Conservation (phyloP, 768 basidiomycete species). For the Leccinum fibrillosum region DNA sequence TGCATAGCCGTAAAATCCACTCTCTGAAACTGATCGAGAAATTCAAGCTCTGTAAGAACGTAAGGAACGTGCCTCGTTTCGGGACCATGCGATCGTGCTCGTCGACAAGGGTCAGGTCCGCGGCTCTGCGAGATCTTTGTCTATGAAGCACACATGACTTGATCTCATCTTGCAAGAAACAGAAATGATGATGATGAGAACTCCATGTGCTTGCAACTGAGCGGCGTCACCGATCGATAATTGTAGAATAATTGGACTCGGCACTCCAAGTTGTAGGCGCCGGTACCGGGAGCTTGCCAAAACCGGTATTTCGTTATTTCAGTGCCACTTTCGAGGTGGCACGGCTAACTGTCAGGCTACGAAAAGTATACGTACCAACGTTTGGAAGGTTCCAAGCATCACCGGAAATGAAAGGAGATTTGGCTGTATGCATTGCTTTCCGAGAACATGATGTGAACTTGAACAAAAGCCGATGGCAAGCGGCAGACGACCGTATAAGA, state of each 20-base stretch:
- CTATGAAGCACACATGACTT: background rate
- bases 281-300: background rate
- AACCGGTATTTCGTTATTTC: background rate
- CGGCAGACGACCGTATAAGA: background rate
- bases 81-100: background rate
- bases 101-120: background rate
- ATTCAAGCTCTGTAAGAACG: background rate
- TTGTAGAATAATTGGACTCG: background rate
- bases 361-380: background rate
- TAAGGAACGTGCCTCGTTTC: background rate
- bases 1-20: background rate
- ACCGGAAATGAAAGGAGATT: background rate
- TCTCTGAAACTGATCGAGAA: background rate
- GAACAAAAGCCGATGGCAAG: background rate
- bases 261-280: background rate
- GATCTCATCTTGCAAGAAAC: background rate
- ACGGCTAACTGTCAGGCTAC: background rate
- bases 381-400: background rate
- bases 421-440: background rate
- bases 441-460: background rate
- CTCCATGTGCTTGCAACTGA: background rate
- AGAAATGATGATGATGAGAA: background rate
- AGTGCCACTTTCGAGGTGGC: background rate
- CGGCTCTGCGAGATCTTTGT: background rate
- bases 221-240: background rate